Percentiles rank a stretch among this genome's conserved stretches.
These are phyloP conservation scores for Emergomyces orientalis DNA, from an alignment of 2,329 filamentous ascomycete species.

Conservation along the genomic window DNA sequence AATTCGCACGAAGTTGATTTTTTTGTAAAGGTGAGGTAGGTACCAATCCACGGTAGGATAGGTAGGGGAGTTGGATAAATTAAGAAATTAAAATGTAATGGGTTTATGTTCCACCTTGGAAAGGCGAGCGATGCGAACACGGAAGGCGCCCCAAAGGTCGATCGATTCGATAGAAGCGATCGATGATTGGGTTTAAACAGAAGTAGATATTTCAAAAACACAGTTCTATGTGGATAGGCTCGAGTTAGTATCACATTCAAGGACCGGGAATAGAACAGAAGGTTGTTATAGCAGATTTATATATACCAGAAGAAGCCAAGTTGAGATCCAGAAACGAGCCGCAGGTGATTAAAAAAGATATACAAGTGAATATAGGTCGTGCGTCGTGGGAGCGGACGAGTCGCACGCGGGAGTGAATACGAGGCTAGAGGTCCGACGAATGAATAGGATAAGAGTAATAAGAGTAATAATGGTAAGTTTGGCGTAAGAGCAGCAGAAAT, in stretches of 20 bases:
- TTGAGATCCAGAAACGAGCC: constrained; percentile 5
- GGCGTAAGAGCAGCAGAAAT: too few species aligned
- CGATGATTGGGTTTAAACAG: background rate
- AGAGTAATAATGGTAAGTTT: background rate
- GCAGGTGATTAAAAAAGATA: constrained; percentile 15
- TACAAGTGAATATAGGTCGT: constrained; percentile 11
- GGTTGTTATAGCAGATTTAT: background rate
- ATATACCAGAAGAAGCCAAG: constrained; percentile 4
- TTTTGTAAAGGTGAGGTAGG: background rate
- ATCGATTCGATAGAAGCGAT: background rate
- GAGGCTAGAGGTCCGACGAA: background rate
- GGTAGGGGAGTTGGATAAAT: background rate
- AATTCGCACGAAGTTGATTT: background rate
- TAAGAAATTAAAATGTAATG: constrained; percentile 4
- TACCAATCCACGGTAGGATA: background rate
- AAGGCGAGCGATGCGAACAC: background rate
- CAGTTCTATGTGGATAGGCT: background rate
- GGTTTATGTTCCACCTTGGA: background rate
- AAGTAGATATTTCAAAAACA: background rate
- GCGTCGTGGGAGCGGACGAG: background rate
- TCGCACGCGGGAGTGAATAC: background rate
- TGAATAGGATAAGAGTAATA: background rate
- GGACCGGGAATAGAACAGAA: background rate
- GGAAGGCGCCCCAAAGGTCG: background rate
- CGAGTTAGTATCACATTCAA: background rate